These are phyloP conservation scores for Trypanosoma lewisi DNA, from an alignment of 208 protist species.

Conservation along the genomic window DNA sequence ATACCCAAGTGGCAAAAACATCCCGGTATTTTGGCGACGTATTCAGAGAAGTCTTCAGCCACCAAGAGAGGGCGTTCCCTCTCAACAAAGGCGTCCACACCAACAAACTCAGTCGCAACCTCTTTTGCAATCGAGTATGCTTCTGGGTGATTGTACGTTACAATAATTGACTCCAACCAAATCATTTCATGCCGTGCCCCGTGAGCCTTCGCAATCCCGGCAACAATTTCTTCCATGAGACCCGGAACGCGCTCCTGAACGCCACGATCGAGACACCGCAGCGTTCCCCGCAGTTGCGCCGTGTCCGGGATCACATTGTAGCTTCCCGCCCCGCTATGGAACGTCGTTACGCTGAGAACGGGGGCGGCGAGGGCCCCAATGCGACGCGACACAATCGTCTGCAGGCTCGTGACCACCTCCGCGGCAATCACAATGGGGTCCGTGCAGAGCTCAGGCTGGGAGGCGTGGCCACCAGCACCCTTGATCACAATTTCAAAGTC, in stretches of 20 bases:
- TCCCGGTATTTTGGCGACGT: conserved; percentile 62
- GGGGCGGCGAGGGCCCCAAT: conserved; percentile 56
- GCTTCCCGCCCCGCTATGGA: conserved; percentile 53
- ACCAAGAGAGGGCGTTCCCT: conserved; percentile 42
- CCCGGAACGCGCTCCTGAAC: conserved; percentile 51
- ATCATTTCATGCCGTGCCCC: conserved; percentile 55
- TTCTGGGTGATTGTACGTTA: conserved; percentile 74
- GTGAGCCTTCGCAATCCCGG: conserved; percentile 63
- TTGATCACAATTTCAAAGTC: conserved; percentile 72
- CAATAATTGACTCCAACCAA: conserved; percentile 80
- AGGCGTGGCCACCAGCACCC: conserved; percentile 65
- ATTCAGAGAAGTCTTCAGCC: conserved; percentile 76
- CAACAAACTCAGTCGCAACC: conserved; percentile 48
- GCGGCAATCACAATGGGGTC: conserved; percentile 66
- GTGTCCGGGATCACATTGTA: conserved; percentile 78
- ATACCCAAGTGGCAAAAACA: conserved; percentile 73
- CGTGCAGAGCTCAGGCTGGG: conserved; percentile 59
- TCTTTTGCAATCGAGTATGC: conserved; percentile 56
- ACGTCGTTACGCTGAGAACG: conserved; percentile 63
- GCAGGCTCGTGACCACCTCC: conserved; percentile 50
- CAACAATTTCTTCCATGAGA: conserved; percentile 70
- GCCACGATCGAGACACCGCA: conserved; percentile 66
- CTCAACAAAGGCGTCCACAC: conserved; percentile 44
- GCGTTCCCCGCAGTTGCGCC: conserved; percentile 63
- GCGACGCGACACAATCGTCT: conserved; percentile 66